These are phyloP conservation scores for Xylariales sp. DNA, from an alignment of 2,329 filamentous ascomycete species.

Conservation along the genomic window DNA sequence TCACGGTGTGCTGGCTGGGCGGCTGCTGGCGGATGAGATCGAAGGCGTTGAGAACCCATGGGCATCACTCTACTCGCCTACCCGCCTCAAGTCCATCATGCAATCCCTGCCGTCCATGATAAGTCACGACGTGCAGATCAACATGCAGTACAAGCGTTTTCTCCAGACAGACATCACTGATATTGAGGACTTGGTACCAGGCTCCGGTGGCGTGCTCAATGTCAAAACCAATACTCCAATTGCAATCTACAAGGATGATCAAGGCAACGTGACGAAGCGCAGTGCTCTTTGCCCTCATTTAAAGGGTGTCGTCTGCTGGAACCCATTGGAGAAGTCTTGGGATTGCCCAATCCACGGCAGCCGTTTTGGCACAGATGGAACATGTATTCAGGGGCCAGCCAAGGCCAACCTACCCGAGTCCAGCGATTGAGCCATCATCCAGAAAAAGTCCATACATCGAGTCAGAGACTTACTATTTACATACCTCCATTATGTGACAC, in stretches of 20 bases:
- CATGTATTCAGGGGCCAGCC: constrained; percentile 31
- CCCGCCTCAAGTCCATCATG: constrained; percentile 36
- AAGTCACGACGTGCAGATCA: constrained; percentile 49
- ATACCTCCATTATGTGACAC: too few relatives aligned
- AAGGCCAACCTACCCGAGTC: constrained; percentile 18
- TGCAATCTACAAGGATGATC: constrained; percentile 53
- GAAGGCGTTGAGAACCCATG: constrained; percentile 43
- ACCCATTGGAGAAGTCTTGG: constrained; percentile 45
- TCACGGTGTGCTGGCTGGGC: constrained; percentile 48
- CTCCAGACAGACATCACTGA: constrained; percentile 49
- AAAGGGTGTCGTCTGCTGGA: constrained; percentile 54
- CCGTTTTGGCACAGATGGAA: constrained; percentile 29
- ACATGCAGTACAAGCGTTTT: constrained; percentile 51
- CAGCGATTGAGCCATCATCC: too few relatives aligned
- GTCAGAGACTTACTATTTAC: too few relatives aligned
- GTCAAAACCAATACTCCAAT: constrained; percentile 38
- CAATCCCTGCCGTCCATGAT: constrained; percentile 42
- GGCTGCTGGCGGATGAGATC: constrained; percentile 50
- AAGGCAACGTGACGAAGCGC: constrained; percentile 43
- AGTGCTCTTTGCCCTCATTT: constrained; percentile 53
- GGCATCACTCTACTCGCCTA: constrained; percentile 45
- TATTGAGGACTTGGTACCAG: constrained; percentile 48
- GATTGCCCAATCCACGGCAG: constrained; percentile 48
- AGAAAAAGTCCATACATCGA: too few relatives aligned
- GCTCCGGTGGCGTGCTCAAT: constrained; percentile 49